A percentile compares a stretch with the other conserved stretches of the same genome.
phyloP scores from a whole-genome alignment of 345 rosid genomes.

The Sonneratia caseolaris region DNA sequence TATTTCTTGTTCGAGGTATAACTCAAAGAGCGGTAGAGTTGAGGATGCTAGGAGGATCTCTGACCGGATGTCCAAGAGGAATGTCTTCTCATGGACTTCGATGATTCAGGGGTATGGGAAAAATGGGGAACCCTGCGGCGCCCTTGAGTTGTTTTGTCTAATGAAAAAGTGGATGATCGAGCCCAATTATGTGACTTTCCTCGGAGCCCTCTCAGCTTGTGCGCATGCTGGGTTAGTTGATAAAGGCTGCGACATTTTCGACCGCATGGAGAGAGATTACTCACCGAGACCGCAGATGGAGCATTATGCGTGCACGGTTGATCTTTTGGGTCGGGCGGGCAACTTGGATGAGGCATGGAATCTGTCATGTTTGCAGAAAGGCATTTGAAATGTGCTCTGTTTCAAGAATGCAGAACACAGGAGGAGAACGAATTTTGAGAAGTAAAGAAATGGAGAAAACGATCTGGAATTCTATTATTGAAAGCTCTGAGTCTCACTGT shows the following conservation, averaged over 20 bases:
- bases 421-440: too few relatives aligned
- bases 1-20: too few relatives aligned
- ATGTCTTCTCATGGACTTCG: slow-evolving; percentile 88
- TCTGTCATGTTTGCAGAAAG: too few relatives aligned
- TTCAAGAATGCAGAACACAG: too few relatives aligned
- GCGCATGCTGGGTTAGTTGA: slow-evolving; percentile 70
- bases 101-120: slow-evolving; percentile 96
- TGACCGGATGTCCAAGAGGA: slow-evolving; percentile 50
- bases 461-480: too few relatives aligned
- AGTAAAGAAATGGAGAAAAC: too few relatives aligned
- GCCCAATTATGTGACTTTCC: slow-evolving; percentile 78
- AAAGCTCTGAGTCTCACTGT: too few relatives aligned
- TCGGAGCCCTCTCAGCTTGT: slow-evolving; percentile 80
- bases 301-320: slow-evolving; percentile 92
- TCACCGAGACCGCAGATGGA: slow-evolving; percentile 67
- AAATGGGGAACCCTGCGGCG: slow-evolving; percentile 62
- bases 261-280: slow-evolving; percentile 68
- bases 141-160: slow-evolving; percentile 51
- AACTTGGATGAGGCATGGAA: slow-evolving; percentile 52
- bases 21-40: slow-evolving; percentile 69
- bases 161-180: slow-evolving; percentile 40
- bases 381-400: slow-evolving; percentile 69
- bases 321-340: slow-evolving; percentile 80
- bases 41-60: slow-evolving; percentile 54
- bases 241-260: slow-evolving; percentile 59